A percentile compares a stretch with the other conserved stretches of the same genome.
These are phyloP conservation scores for Talaromyces thailandensis DNA, from an alignment of 495 filamentous ascomycete species.

Conservation along the genomic window DNA sequence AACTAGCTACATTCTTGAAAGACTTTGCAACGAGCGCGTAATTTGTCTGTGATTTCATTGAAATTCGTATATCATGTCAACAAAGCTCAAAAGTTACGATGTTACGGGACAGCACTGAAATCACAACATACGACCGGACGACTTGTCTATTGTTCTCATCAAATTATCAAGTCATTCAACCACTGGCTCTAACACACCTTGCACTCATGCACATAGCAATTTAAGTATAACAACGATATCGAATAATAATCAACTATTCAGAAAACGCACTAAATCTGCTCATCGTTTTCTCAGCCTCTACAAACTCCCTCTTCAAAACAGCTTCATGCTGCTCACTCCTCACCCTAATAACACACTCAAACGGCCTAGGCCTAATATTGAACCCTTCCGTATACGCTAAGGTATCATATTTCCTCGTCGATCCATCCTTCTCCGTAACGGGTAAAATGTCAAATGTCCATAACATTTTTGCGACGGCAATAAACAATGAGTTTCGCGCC, in stretches of 20 bases:
- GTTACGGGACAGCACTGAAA: not conserved
- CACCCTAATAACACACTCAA: slow-evolving; percentile 11
- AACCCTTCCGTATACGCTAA: slow-evolving; percentile 18
- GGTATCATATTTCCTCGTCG: slow-evolving; percentile 11
- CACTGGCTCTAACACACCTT: not conserved
- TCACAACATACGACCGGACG: not conserved
- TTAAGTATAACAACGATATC: not conserved
- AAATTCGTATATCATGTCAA: not conserved
- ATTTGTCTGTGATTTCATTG: not conserved
- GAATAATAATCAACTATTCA: not conserved
- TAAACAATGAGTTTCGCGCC: slow-evolving; percentile 37
- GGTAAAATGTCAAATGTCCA: slow-evolving; percentile 45
- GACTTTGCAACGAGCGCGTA: slow-evolving; percentile 33
- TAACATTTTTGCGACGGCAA: slow-evolving; percentile 36
- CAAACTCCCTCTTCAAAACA: slow-evolving; percentile 7
- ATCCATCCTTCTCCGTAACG: slow-evolving; percentile 33
- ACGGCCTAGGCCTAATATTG: slow-evolving; percentile 13
- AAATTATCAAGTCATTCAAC: not conserved
- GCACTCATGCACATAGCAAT: not conserved
- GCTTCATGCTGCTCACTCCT: slow-evolving; percentile 6
- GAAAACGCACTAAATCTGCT: not conserved
- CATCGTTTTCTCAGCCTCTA: not conserved
- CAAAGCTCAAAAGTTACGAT: not conserved
- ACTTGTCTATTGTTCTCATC: not conserved
- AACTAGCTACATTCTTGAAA: slow-evolving; percentile 48